These are phyloP conservation scores for Rosa persica DNA, from an alignment of 306 rosid species.

Conservation along the genomic window DNA sequence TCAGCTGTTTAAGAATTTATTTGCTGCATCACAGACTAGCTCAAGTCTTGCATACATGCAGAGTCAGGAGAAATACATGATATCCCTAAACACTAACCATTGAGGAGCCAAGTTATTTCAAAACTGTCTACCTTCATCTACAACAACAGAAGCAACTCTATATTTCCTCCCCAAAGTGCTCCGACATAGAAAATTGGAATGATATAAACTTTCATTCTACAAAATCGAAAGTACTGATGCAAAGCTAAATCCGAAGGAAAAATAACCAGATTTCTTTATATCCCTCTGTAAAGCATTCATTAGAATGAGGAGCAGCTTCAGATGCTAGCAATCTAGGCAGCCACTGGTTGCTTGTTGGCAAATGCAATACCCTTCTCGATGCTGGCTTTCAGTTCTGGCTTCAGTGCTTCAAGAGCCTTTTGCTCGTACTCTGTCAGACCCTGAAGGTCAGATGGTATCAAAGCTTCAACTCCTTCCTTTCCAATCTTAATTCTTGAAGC, in stretches of 20 bases:
- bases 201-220: constrained; percentile 36
- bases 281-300: constrained; percentile 25
- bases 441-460: constrained; percentile 75
- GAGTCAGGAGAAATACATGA: constrained; percentile 13
- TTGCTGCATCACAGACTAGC: constrained; percentile 4
- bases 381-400: constrained; percentile 90
- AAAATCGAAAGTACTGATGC: constrained; percentile 44
- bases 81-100: constrained; percentile 17
- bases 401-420: constrained; percentile 87
- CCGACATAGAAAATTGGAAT: constrained; percentile 25
- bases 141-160: constrained; percentile 31
- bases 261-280: constrained; percentile 18
- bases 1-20: neutral
- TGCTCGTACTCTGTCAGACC: constrained; percentile 88
- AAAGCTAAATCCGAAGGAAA: constrained; percentile 28
- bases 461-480: constrained; percentile 84
- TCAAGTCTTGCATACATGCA: constrained; percentile 11
- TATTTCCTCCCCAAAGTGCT: constrained; percentile 34
- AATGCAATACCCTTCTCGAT: constrained; percentile 91
- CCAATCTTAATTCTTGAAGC: constrained; percentile 96
- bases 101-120: constrained; percentile 46
- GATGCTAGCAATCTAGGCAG: constrained; percentile 40
- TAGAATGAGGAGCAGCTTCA: constrained; percentile 22
- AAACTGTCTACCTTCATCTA: constrained; percentile 42
- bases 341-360: constrained; percentile 68